Conservation (phyloP, 2,329 filamentous ascomycete genomes). For the Xylaria arbuscula region DNA sequence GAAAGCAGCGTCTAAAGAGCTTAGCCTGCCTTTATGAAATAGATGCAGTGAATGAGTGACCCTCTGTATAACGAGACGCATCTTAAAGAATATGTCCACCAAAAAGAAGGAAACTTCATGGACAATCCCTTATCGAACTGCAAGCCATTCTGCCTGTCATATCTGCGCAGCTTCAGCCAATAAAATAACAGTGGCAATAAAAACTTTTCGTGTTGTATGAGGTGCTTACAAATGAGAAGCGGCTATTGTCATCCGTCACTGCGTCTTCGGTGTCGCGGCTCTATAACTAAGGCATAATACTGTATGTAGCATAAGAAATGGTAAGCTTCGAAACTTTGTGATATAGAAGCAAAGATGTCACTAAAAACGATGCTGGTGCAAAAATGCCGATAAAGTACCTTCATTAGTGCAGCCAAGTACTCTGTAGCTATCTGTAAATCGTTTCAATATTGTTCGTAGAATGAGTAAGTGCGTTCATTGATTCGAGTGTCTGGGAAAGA, state of each 20-base stretch:
- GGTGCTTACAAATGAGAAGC: neutral
- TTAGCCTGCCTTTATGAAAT: too few species aligned
- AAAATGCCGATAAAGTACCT: too few species aligned
- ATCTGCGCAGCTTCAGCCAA: neutral
- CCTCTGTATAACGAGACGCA: too few species aligned
- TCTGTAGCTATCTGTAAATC: too few species aligned
- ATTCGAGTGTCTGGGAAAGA: too few species aligned
- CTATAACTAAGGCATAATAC: neutral
- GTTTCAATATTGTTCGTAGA: too few species aligned
- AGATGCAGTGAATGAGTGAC: too few species aligned
- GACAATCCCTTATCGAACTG: neutral
- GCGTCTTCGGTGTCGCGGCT: neutral
- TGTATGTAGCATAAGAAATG: neutral
- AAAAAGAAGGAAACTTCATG: neutral
- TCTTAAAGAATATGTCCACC: too few species aligned
- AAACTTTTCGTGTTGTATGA: neutral
- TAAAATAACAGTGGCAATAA: neutral
- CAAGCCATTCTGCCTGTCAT: neutral
- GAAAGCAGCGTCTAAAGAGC: too few species aligned
- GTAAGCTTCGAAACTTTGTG: neutral
- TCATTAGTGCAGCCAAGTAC: too few species aligned
- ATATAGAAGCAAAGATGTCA: neutral
- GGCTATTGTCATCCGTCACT: neutral
- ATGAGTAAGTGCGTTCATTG: too few species aligned
- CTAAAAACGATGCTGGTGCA: too few species aligned